Base-by-base conservation (phyloP, 306 rosid genomes). In the Astragalus glycyphyllos region DNA sequence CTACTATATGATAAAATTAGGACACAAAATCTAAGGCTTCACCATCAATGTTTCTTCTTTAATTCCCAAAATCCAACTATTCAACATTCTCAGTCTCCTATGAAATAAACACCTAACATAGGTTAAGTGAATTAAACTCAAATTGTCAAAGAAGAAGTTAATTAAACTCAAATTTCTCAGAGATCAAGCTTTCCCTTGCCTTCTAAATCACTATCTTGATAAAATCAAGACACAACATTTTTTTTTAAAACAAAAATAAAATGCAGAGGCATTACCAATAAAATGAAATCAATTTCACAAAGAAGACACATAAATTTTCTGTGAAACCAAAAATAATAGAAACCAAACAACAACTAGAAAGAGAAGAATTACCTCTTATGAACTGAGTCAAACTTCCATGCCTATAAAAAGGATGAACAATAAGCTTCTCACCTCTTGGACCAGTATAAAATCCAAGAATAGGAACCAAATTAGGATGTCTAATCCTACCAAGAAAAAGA, bases 371-470 rank as follows among this genome's bases (percentile, higher is more conserved):
- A 95, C 99, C 97, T 87, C 81, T 88, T 51, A 89, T 79, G 81
- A 91, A 95, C 17, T 91, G 83, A 69, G 92, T 78, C 66, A 95
- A 71, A 87, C 78, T 91, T 67, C 97, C 96, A 63, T 64, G 72
- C 72, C 84, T 63, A 54, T 87, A 85, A 69, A 89, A 95, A 4
- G 97, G 96, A 78, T 91, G 87, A 85, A 95, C 88, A 74, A 95
- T 84, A 80, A 95, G 97, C 90, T 84, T 91, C 87, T 95, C 99
- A 15, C 97, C 96, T 63, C 97, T 87, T 38, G 89, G 86, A n/a
- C 99, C 99, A 1, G 90, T 84, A 75, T 95, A 95, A 62, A 89
- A 87, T 20, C 99, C 99, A 65, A 91, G 77, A 79, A 91, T 93
- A 77, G 97, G 95, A 41, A 85, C 91, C 95, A 94, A 87, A 76